A percentile compares a stretch with the other conserved stretches of the same genome.
phyloP scores from a whole-genome alignment of 2,329 filamentous ascomycete species.

The Exophiala xenobiotica region DNA sequence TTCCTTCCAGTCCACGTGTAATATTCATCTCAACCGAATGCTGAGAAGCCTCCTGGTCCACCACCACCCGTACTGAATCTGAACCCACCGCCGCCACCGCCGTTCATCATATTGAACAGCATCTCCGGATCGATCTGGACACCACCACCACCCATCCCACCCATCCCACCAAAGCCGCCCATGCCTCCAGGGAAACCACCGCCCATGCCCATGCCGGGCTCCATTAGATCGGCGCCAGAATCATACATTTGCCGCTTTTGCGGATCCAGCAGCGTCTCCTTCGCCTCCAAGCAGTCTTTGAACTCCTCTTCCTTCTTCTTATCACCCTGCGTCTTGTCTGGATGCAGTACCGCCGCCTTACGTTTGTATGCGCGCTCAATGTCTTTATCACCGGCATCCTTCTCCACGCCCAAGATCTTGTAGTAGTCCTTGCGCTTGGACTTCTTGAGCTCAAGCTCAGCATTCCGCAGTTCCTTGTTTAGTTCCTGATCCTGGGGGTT shows the following conservation, averaged over 20 bases:
- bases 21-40: conserved; percentile 19
- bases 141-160: conserved; percentile 48
- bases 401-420: conserved; percentile 87
- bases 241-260: conserved; percentile 92
- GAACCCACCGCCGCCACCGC: conserved; percentile 36
- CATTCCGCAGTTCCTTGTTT: conserved; percentile 79
- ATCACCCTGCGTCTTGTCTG: conserved; percentile 94
- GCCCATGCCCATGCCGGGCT: conserved; percentile 75
- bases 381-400: conserved; percentile 76
- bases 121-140: conserved; percentile 39
- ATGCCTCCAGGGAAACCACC: conserved; percentile 40
- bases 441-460: conserved; percentile 97
- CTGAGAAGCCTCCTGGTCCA: conserved; percentile 28
- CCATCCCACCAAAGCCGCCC: conserved; percentile 42
- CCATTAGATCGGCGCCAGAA: conserved; percentile 85
- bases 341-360: conserved; percentile 89
- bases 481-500: conserved; percentile 80
- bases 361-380: conserved; percentile 98
- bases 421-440: conserved; percentile 97
- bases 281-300: conserved; percentile 97
- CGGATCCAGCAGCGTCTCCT: conserved; percentile 91
- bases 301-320: conserved; percentile 82
- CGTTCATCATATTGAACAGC: conserved; percentile 49
- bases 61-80: conserved; percentile 26
- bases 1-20: neutral